Evolutionary conservation across 495 filamentous ascomycete genomes (phyloP), one percentile per base, ranked within the genome.

Genomic region (Aspergillus ostianus): DNA sequence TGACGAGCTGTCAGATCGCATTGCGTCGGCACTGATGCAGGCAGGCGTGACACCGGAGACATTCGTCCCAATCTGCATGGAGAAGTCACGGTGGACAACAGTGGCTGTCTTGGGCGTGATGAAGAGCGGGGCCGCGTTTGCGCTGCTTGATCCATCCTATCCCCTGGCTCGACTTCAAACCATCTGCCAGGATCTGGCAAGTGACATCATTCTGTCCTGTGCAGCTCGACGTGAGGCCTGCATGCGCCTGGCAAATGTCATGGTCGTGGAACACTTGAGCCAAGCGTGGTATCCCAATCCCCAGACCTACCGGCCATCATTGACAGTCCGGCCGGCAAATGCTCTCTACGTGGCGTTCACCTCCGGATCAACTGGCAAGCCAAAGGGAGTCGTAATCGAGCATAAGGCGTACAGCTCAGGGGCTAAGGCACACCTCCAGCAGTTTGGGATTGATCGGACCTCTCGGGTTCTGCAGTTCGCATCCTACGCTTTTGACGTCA

Each of bases 311-410:
- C 18, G 18, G 41, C 9, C 29, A 36, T 45, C 23, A 30, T 18
- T n/a, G 7, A 45, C 8, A 9, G 32, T 9, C 18, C 36, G n/a
- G 2, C 55, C 27, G 2, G 8, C 0, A 32, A 49, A 47, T 21
- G 64, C 78, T 9, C 17, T 51, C 6, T 80, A 88, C 64, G 75
- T 82, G 2, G 80, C 88, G 12, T 90, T 85, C 65, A 90, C 87
- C 0, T 87, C 84, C 18, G 87, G 87, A 4, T 85, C 78, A 23
- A 90, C 83, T 0, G 89, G 88, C 0, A 70, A 71, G 3, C 89
- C 89, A 0, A 92, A 91, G 65, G 88, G 88, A 12, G 85, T 90
- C 6, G 75, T 87, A 18, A 76, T 91, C 20, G 58, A 60, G 26
- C 58, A 60, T 51, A 18, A 6, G 1, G 41, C 45, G n/a, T 50